Base-by-base conservation (phyloP, 331 rosid species). In the Ulmus americana region DNA sequence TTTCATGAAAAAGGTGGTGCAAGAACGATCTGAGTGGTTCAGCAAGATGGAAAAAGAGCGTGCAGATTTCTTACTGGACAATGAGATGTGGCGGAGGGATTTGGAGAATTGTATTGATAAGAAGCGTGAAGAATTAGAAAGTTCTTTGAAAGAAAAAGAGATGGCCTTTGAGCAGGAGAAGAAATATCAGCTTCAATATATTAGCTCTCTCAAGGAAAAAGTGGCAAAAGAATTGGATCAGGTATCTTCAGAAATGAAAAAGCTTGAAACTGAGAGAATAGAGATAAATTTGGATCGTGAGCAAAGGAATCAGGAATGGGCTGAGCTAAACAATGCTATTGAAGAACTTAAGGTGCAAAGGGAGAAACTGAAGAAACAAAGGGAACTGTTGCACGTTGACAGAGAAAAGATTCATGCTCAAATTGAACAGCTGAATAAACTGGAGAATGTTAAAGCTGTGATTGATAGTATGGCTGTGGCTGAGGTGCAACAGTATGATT, bases 1-100 rank as follows among this genome's bases (percentile, higher is more conserved):
- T 20, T 92, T 92, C 76, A 77, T 92, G 97, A 84, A 80, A 69
- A 87, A 83, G 81, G 89, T 89, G 95, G 82, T 80, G 41, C 52
- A 43, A 58, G 98, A 92, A 59, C 94, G 86, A 64, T 76, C 95
- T 64, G 95, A 92, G 59, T 89, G 94, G 95, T 85, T 80, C 77
- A 71, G 75, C 80, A 86, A 83, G 85, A 87, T 92, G 85, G 88
- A 87, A 83, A 85, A 89, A 80, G 98, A 92, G 73, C 88, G 85
- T 14, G 86, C 83, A 39, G 95, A 87, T 78, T 80, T 92, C 74
- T 66, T 89, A 71, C 70, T 67, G 76, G 98, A 92, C 56, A 81
- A 83, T 71, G 97, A 89, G 76, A 77, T 76, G 73, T 94, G 85
- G 75, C 81, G 77, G 80, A 74, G 63, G 67, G 97, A 92, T 55